Evolutionary conservation across 345 rosid species (phyloP).

Genomic region (Eucalyptus grandis): DNA sequence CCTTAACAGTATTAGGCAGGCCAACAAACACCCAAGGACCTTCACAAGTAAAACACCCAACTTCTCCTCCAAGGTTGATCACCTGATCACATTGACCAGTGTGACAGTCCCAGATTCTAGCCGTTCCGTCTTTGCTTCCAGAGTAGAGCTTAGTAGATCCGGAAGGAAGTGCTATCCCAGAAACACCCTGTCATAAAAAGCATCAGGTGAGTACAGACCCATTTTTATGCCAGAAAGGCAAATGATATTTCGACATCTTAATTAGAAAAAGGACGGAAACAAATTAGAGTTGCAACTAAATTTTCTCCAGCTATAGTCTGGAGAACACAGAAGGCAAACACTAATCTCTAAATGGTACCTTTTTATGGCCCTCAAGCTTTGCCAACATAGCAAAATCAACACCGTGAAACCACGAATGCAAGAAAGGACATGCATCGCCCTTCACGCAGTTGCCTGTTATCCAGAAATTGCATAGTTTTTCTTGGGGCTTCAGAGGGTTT

Average conservation of each 20-base stretch:
- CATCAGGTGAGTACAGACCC: background rate
- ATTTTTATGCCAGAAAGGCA: background rate
- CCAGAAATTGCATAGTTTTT: slow-evolving; percentile 7
- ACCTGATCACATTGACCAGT: slow-evolving; percentile 25
- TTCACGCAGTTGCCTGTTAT: slow-evolving; percentile 6
- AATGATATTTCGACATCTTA: background rate
- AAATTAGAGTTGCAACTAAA: background rate
- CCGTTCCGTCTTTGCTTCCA: slow-evolving; percentile 36
- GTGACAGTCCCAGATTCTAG: slow-evolving; percentile 39
- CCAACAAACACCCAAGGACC: slow-evolving; percentile 63
- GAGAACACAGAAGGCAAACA: background rate
- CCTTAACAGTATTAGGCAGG: slow-evolving; percentile 46
- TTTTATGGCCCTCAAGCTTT: slow-evolving; percentile 16
- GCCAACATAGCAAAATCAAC: slow-evolving; percentile 14
- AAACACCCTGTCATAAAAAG: slow-evolving; percentile 9
- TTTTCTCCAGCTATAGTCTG: background rate
- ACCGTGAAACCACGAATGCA: slow-evolving; percentile 13
- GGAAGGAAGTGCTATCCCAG: slow-evolving; percentile 37
- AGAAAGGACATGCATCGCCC: slow-evolving; percentile 11
- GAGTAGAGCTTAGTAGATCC: slow-evolving; percentile 50
- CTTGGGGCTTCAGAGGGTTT: background rate
- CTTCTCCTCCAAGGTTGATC: slow-evolving; percentile 23
- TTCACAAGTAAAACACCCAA: slow-evolving; percentile 36
- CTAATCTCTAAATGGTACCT: background rate
- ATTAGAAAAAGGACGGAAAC: background rate